These are phyloP conservation scores for Curvularia hawaiiensis DNA, from an alignment of 2,329 filamentous ascomycete species.

Conservation along the genomic window DNA sequence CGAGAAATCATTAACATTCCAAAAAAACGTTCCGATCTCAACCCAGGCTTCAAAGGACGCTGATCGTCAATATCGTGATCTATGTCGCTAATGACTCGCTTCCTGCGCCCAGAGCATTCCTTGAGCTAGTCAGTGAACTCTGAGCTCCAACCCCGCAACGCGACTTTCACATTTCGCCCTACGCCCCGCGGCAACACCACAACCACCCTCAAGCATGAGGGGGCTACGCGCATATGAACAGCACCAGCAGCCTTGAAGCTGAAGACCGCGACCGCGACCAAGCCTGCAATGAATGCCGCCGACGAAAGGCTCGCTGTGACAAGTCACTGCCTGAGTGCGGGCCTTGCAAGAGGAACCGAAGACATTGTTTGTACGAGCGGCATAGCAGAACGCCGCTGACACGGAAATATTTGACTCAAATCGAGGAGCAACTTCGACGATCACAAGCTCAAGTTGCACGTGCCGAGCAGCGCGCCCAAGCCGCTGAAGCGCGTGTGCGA, in stretches of 20 bases:
- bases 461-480: constrained; percentile 8
- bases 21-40: neutral
- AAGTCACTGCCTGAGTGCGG: constrained; percentile 17
- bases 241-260: constrained; percentile 4
- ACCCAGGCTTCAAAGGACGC: neutral
- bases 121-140: neutral
- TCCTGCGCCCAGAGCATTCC: neutral
- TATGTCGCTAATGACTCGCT: neutral
- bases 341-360: constrained; percentile 48
- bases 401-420: constrained; percentile 39
- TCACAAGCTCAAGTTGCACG: constrained; percentile 13
- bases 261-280: constrained; percentile 14
- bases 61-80: neutral
- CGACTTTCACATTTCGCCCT: neutral
- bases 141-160: constrained; percentile 5
- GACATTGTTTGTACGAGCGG: constrained; percentile 57
- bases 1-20: neutral
- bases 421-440: constrained; percentile 16
- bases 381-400: constrained; percentile 56
- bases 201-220: constrained; percentile 6
- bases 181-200: neutral
- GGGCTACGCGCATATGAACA: constrained; percentile 15
- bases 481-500: constrained; percentile 13
- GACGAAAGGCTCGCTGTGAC: constrained; percentile 20
- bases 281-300: constrained; percentile 19